These are phyloP conservation scores for Bocquillonia castaneifolia DNA, from an alignment of 441 rosid species.

Conservation along the genomic window DNA sequence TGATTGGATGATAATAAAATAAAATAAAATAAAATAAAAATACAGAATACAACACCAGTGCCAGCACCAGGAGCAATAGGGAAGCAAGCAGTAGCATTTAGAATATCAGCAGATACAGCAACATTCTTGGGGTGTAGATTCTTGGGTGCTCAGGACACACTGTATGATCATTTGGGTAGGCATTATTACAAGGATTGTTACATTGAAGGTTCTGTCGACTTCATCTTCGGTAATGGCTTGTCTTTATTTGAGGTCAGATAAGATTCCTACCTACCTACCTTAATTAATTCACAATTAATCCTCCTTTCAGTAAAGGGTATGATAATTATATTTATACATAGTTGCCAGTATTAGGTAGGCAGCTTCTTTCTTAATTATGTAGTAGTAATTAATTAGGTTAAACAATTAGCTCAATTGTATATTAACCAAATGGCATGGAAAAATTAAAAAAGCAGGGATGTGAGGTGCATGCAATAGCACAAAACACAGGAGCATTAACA, in stretches of 20 bases:
- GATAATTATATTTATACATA: too few relatives aligned
- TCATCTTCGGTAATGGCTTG: constrained; percentile 91
- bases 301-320: too few relatives aligned
- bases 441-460: constrained; percentile 45
- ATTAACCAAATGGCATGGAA: background rate
- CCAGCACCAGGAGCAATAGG: constrained; percentile 86
- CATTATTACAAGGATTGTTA: constrained; percentile 97
- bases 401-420: too few relatives aligned
- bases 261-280: too few relatives aligned
- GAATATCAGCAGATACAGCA: constrained; percentile 90
- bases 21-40: background rate
- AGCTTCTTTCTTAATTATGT: too few relatives aligned
- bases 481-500: constrained; percentile 59
- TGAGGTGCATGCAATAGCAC: constrained; percentile 89
- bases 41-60: constrained; percentile 81
- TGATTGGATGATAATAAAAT: too few relatives aligned
- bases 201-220: constrained; percentile 91
- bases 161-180: constrained; percentile 86
- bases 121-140: constrained; percentile 72
- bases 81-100: constrained; percentile 87
- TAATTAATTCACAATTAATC: too few relatives aligned
- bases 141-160: constrained; percentile 92
- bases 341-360: too few relatives aligned
- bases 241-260: constrained; percentile 80
- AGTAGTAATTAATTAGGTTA: too few relatives aligned